Conservation (phyloP, 305 asterid species). For the Solanum aculeatissimum region DNA sequence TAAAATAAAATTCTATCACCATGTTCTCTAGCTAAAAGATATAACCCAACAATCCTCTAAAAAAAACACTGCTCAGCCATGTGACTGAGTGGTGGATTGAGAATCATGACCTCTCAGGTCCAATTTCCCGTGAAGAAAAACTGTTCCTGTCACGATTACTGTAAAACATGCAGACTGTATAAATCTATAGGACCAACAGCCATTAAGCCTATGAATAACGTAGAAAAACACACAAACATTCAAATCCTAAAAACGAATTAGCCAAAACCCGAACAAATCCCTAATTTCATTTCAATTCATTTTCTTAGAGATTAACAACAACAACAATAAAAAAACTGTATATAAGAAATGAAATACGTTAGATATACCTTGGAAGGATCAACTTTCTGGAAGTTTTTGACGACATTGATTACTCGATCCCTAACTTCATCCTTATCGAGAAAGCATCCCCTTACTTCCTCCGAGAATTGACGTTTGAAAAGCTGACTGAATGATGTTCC, state of each 20-base stretch:
- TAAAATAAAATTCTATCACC: neutral
- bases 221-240: neutral
- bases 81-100: neutral
- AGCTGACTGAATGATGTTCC: constrained; percentile 28
- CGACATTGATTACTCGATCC: constrained; percentile 50
- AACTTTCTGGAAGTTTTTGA: constrained; percentile 58
- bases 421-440: constrained; percentile 68
- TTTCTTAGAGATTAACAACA: neutral
- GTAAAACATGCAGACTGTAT: neutral
- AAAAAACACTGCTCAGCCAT: neutral
- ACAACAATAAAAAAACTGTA: neutral
- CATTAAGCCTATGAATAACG: neutral
- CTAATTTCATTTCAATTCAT: neutral
- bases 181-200: neutral
- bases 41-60: neutral
- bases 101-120: neutral
- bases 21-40: neutral
- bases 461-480: constrained; percentile 41
- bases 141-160: neutral
- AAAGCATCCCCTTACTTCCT: constrained; percentile 52
- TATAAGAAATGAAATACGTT: neutral
- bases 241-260: neutral
- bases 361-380: constrained; percentile 51
- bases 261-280: neutral
- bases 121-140: neutral